Conservation (phyloP, 495 filamentous ascomycete genomes). For the Paragyromitra xinjiangensis region DNA sequence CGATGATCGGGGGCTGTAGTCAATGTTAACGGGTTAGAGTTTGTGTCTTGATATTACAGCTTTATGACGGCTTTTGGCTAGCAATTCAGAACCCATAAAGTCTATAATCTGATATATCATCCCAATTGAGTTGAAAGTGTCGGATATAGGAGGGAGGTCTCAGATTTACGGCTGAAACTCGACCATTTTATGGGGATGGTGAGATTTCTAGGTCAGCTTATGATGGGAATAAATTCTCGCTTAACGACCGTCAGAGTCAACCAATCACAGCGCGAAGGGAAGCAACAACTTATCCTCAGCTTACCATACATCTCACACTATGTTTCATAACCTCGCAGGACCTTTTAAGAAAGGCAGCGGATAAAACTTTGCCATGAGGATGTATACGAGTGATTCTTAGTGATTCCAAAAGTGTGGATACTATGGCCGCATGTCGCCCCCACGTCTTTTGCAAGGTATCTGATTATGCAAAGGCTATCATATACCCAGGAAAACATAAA, state of each 20-base stretch:
- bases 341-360: too few species aligned
- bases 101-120: neutral
- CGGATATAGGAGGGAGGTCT: neutral
- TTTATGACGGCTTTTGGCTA: neutral
- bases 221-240: too few species aligned
- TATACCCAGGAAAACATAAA: conserved; percentile 10
- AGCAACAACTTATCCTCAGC: too few species aligned
- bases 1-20: neutral
- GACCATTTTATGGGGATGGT: neutral
- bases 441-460: conserved; percentile 13
- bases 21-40: neutral
- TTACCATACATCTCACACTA: too few species aligned
- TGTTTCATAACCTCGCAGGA: too few species aligned
- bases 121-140: neutral
- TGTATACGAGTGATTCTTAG: conserved; percentile 12
- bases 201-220: neutral
- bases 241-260: too few species aligned
- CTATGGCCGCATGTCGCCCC: conserved; percentile 16
- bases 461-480: conserved; percentile 32
- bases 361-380: neutral
- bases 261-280: too few species aligned
- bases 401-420: neutral
- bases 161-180: neutral
- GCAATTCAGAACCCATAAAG: neutral
- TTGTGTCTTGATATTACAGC: neutral